These are phyloP conservation scores for Ampelocalamus luodianensis DNA, from an alignment of 176 grass and related monocot species.

Conservation along the genomic window DNA sequence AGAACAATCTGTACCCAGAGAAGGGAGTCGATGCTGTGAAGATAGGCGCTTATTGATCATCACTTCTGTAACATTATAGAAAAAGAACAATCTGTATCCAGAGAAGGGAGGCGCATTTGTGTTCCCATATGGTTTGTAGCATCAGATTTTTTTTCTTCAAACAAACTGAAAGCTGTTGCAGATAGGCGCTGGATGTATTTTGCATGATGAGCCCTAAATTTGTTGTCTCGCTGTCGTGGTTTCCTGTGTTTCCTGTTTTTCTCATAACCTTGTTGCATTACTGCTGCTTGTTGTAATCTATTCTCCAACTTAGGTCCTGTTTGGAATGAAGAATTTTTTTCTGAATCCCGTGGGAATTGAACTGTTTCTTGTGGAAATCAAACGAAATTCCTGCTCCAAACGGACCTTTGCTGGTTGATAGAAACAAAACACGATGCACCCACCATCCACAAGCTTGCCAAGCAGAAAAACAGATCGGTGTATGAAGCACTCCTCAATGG, in stretches of 20 bases:
- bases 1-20: too few relatives aligned
- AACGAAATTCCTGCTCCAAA: too few relatives aligned
- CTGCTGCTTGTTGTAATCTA: background rate
- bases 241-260: background rate
- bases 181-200: background rate
- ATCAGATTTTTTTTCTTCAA: background rate
- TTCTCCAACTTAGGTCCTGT: background rate
- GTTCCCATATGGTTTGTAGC: conserved; percentile 21
- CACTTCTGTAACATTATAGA: conserved; percentile 53
- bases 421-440: too few relatives aligned
- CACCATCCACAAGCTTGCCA: too few relatives aligned
- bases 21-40: too few relatives aligned
- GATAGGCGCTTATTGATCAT: conserved; percentile 11
- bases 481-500: too few relatives aligned
- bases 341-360: too few relatives aligned
- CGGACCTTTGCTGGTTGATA: too few relatives aligned
- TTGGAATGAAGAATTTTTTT: too few relatives aligned
- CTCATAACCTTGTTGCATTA: background rate
- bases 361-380: too few relatives aligned
- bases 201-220: background rate
- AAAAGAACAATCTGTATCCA: conserved; percentile 49
- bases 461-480: too few relatives aligned
- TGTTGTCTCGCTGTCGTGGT: background rate
- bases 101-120: background rate
- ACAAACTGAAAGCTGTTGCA: background rate